phyloP scores from a whole-genome alignment of 805 yeast genomes.

The Brettanomyces sp. region DNA sequence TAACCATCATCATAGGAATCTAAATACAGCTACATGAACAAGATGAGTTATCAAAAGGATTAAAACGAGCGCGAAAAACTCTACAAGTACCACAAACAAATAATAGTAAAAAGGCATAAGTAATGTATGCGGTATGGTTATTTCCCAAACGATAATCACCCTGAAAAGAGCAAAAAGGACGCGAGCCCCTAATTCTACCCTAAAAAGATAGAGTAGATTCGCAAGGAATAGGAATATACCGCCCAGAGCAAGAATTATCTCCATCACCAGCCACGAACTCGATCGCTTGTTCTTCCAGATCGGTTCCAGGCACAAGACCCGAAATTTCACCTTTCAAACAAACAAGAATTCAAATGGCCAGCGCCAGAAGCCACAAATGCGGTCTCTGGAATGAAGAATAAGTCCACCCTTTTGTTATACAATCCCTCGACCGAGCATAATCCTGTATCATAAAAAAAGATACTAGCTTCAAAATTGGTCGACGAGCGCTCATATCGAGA shows the following conservation, averaged over 20 bases:
- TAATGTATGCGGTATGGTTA: slow-evolving; percentile 96
- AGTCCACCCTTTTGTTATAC: slow-evolving; percentile 42
- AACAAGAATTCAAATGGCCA: slow-evolving; percentile 12
- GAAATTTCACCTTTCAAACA: no score
- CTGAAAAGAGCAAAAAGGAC: slow-evolving; percentile 45
- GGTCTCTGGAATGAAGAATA: slow-evolving; percentile 3
- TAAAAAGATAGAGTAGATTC: slow-evolving; percentile 20
- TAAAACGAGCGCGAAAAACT: not conserved
- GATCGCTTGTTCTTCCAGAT: slow-evolving; percentile 28
- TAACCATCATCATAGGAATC: no score
- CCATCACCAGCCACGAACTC: slow-evolving; percentile 54
- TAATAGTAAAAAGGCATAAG: not conserved
- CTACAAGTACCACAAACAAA: not conserved
- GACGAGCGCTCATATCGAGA: slow-evolving; percentile 23
- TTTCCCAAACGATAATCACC: slow-evolving; percentile 98
- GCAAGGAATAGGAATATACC: slow-evolving; percentile 99
- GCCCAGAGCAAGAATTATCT: slow-evolving; percentile 45
- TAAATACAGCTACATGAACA: no score
- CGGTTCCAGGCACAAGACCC: slow-evolving; percentile 5
- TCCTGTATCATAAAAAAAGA: slow-evolving; percentile 52
- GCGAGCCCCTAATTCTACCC: not conserved
- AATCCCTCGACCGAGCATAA: slow-evolving; percentile 96
- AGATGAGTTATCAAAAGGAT: no score
- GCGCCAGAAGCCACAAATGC: not conserved
- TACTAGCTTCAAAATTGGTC: slow-evolving; percentile 30